Evolutionary conservation across 2,329 filamentous ascomycete genomes (phyloP), one percentile per base, ranked within the genome.

Genomic region (Hysterium pulicare): DNA sequence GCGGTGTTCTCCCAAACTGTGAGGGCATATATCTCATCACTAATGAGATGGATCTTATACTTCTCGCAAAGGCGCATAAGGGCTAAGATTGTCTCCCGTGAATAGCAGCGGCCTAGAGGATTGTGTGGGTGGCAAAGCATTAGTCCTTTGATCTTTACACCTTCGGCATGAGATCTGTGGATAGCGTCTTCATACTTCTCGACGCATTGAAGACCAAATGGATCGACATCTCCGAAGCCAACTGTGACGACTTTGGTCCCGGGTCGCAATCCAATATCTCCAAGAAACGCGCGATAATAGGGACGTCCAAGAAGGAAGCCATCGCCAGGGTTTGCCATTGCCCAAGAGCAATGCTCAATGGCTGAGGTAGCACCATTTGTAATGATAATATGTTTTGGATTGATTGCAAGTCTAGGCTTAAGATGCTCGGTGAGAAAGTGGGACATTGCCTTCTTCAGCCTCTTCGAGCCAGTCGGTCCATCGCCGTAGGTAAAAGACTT

Each of bases 21-120:
- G 4, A 78, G 54, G 2, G 76, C 79, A 51, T 82, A 82, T 30
- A 82, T 74, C 53, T 82, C 79, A 53, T 82, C 78, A 49, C 71
- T 73, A 56, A 82, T 70, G 28, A 82, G 61, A 49, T 82, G 77
- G 4, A 81, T 59, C 2, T 65, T 47, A 48, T 80, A 61, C 41
- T 69, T 67, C 40, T 75, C 62, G 49, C 77, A 81, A 23, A 81
- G 51, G 2, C 55, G 51, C 67, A 80, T 70, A 17, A 77, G 57
- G 5, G 59, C 61, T 1, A 70, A 46, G 7, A 78, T 47, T 4
- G 64, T 61, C 7, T 17, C 19, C 48, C 61, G 26, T 22, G 61
- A 45, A 72, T 77, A 57, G 35, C 53, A 57, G n/a, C 43, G 39
- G 15, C 76, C 76, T 1, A 78, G 63, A 0, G 76, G 76, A 42